Evolutionary conservation across 2,329 filamentous ascomycete genomes (phyloP), one percentile per base, ranked within the genome.

Genomic region (Coleophoma cylindrospora): DNA sequence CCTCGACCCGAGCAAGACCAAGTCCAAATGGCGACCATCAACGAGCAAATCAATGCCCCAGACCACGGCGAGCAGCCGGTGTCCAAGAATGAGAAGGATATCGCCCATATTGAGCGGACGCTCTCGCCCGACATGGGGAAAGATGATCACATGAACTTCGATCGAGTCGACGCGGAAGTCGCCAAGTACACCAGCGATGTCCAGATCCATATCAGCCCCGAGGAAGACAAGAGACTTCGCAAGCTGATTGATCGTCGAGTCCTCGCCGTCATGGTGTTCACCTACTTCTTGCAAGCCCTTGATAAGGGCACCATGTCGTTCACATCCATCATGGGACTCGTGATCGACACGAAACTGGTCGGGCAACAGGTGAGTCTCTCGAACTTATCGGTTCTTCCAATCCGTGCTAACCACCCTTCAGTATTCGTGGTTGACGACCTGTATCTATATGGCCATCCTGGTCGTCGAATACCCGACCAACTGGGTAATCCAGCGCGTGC

Each of bases 391-490:
- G 12, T 45, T 27, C 6, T 34, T 14, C 14, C 10, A 15, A 27
- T 5, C n/a, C 13, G 34, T 43, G 43, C 55, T 52, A 57, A 50
- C 46, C 19, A 40, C 27, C 13, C 55, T 65, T 15, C 64, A 88
- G 69, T 90, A 83, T 63, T 79, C 75, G 22, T 89, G 86, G 86
- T 71, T 90, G 47, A 86, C 82, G 0, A 87, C 84, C 12, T 87
- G 82, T 72, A 86, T 89, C 56, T 89, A 89, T 69, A 82, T 89
- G 53, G 83, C 80, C 47, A 49, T 38, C 40, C 40, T 56, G 13
- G 49, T 43, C 34, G 43, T 48, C 4, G 34, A 50, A 33, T 51
- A 61, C 17, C 54, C 54, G 32, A 50, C 50, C n/a, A 55, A 55
- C 19, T 50, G 45, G 50, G 14, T 44, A 4, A 27, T 47, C 22